Evolutionary conservation across 257 asterid species (phyloP), one percentile per base, ranked within the genome.

Genomic region (Craterostigma plantagineum): DNA sequence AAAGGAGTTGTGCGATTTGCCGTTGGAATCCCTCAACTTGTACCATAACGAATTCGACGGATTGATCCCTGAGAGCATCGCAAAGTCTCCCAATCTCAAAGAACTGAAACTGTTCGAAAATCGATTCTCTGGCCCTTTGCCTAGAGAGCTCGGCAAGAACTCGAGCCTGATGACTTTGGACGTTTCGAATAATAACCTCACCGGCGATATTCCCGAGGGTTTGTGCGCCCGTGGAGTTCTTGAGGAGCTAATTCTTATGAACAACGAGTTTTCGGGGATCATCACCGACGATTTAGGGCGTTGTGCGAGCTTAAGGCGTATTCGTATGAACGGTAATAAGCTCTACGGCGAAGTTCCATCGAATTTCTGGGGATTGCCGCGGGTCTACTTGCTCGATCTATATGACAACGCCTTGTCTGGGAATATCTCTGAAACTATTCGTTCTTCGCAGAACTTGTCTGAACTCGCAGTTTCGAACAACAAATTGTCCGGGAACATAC

Each of bases 321-420:
- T 85, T 14, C 58, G 96, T 34, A 16, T 85, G 49, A 45, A 53
- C 30, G 48, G 33, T 1, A 85, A 85, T 63, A 46, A 33, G 47
- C 61, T 85, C n/a, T 48, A 46, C 0, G 96, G 92, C 2, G 77
- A 62, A 39, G 55, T 85, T 45, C 94, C 94, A 4, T 63, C 63
- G 1, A 56, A 51, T 43, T 54, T 85, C 14, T 77, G 94, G 92
- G 80, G 91, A 2, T 61, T 85, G 57, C 94, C 96, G 0, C 53
- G 50, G 9, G 76, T 71, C 35, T 77, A 63, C 64, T 61, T 81
- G 55, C 66, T 85, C n/a, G 92, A 85, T 8, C 67, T 85, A 11
- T 8, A 33, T 11, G 60, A 38, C 40, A 85, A 85, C 58, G 42
- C 35, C 9, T 50, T 81, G 11, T 70, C 92, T 0, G 96, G 96